These are phyloP conservation scores for Saccharomycopsis schoenii DNA, from an alignment of 805 yeast genomes.

Conservation along the genomic window DNA sequence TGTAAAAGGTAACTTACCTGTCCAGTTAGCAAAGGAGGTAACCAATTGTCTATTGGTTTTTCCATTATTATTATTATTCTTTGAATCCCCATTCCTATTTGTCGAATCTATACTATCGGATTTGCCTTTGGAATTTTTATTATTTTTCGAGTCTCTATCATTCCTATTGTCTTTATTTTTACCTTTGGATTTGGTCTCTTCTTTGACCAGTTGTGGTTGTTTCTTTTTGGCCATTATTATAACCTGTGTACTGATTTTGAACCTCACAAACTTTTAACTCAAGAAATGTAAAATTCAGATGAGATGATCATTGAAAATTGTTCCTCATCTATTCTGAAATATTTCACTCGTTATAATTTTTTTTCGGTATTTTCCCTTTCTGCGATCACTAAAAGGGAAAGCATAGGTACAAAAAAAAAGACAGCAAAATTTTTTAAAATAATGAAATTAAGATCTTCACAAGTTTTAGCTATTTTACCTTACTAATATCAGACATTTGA, in stretches of 20 bases:
- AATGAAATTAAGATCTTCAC: not conserved
- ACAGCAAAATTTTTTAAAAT: not conserved
- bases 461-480: not conserved
- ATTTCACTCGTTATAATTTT: not conserved
- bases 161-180: constrained; percentile 17
- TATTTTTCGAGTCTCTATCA: constrained; percentile 7
- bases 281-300: not conserved
- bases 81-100: constrained; percentile 16
- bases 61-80: constrained; percentile 3
- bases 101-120: not conserved
- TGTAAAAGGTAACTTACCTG: constrained; percentile 88
- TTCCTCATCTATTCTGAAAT: not conserved
- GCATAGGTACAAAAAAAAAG: not conserved
- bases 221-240: constrained; percentile 10
- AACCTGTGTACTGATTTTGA: not conserved
- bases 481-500: not conserved
- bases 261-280: no score
- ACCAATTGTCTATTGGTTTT: constrained; percentile 35
- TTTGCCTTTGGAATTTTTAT: no score
- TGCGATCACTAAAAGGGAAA: not conserved
- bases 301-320: not conserved
- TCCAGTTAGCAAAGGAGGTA: constrained; percentile 73
- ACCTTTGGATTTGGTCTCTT: not conserved
- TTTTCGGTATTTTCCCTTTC: not conserved
- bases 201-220: not conserved